Percentiles rank a stretch among this genome's conserved stretches.
Conservation (phyloP, 2,329 filamentous ascomycete genomes). For the Penicillium sp. region DNA sequence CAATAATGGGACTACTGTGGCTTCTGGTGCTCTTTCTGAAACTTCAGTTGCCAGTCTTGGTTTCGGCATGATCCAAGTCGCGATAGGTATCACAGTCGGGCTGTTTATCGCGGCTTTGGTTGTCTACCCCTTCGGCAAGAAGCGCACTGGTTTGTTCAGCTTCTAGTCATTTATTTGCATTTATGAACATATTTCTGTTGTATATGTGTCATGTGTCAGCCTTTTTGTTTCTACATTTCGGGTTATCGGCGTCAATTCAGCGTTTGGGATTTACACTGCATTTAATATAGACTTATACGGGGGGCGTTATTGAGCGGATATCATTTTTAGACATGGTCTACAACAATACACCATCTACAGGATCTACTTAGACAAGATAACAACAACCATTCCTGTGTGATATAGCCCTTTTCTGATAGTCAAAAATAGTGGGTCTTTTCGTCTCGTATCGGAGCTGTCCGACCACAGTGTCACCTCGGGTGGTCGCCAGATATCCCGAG, state of each 20-base stretch:
- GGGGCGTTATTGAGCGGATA: constrained; percentile 2
- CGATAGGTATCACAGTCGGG: constrained; percentile 44
- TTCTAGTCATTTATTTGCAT: constrained; percentile 25
- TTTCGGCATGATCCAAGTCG: constrained; percentile 44
- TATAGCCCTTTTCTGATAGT: not conserved
- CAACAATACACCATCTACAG: not conserved
- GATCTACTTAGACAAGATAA: not conserved
- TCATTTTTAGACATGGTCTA: not conserved
- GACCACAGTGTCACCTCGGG: constrained; percentile 1
- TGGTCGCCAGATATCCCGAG: not conserved
- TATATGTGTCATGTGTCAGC: not conserved
- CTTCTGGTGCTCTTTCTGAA: constrained; percentile 19
- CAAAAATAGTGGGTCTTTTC: not conserved
- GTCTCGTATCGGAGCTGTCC: not conserved
- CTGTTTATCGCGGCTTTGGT: constrained; percentile 43
- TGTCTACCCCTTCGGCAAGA: constrained; percentile 43
- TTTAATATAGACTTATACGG: not conserved
- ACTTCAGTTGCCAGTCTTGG: constrained; percentile 42
- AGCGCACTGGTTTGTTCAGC: constrained; percentile 43
- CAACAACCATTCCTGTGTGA: not conserved
- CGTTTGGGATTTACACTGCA: constrained; percentile 3
- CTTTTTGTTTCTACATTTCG: not conserved
- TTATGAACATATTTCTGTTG: not conserved
- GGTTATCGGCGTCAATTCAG: constrained; percentile 5
- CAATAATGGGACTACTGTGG: constrained; percentile 20